Percentiles rank a stretch among this genome's conserved stretches.
These are phyloP conservation scores for Colletotrichum viniferum DNA, from an alignment of 2,329 filamentous ascomycete species.

Conservation along the genomic window DNA sequence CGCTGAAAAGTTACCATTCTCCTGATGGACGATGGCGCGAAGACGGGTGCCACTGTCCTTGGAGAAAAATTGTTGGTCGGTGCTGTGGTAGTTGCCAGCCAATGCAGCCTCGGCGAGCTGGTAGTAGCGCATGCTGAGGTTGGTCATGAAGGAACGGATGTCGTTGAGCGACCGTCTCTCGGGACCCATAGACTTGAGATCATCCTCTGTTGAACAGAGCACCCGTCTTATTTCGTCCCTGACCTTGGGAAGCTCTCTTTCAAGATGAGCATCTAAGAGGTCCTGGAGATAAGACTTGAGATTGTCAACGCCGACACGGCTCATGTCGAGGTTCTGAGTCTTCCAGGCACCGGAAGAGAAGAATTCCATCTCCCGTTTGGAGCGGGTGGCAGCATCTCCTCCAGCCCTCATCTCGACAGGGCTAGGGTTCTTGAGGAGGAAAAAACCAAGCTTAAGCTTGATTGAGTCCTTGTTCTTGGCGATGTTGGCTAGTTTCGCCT, in stretches of 20 bases:
- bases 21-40: slow-evolving; percentile 57
- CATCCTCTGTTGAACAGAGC: slow-evolving; percentile 29
- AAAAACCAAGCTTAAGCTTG: slow-evolving; percentile 56
- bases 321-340: slow-evolving; percentile 28
- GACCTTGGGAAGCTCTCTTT: slow-evolving; percentile 39
- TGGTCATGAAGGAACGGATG: slow-evolving; percentile 52
- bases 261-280: slow-evolving; percentile 53
- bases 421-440: slow-evolving; percentile 51
- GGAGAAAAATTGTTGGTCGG: slow-evolving; percentile 52
- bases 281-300: slow-evolving; percentile 55
- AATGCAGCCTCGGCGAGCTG: slow-evolving; percentile 48
- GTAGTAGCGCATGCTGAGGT: slow-evolving; percentile 49
- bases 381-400: slow-evolving; percentile 34
- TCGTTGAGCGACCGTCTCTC: slow-evolving; percentile 48
- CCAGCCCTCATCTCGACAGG: slow-evolving; percentile 26
- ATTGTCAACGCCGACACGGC: slow-evolving; percentile 49
- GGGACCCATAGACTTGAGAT: slow-evolving; percentile 52
- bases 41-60: slow-evolving; percentile 48
- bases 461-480: slow-evolving; percentile 48
- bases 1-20: slow-evolving; percentile 50
- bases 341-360: slow-evolving; percentile 47
- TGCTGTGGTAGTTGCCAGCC: slow-evolving; percentile 52
- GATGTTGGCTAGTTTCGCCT: slow-evolving; percentile 43
- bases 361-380: slow-evolving; percentile 41
- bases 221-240: slow-evolving; percentile 40